Percentiles rank a stretch among this genome's conserved stretches.
phyloP scores from a whole-genome alignment of 2,329 filamentous ascomycete species.

The Pestalotiopsis sp. region DNA sequence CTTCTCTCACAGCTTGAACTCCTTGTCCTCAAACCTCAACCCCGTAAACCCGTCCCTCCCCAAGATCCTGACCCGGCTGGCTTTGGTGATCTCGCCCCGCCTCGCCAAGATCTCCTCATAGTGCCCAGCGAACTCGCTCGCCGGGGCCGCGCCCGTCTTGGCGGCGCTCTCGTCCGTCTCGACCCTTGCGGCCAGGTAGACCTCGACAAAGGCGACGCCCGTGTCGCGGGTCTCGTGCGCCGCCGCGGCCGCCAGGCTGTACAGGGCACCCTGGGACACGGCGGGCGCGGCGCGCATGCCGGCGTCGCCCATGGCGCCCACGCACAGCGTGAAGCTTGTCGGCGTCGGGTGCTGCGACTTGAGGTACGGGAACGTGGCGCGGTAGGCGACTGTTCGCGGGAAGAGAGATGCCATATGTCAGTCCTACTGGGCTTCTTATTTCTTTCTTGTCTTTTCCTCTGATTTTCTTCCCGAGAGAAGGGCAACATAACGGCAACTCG shows the following conservation, averaged over 20 bases:
- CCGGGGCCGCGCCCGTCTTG: slow-evolving; percentile 15
- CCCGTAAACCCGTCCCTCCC: slow-evolving; percentile 7
- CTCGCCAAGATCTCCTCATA: slow-evolving; percentile 21
- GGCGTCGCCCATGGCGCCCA: slow-evolving; percentile 30
- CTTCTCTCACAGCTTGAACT: not conserved
- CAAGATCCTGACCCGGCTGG: slow-evolving; percentile 15
- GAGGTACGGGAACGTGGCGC: slow-evolving; percentile 34
- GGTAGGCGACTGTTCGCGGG: slow-evolving; percentile 29
- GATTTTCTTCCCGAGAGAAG: not conserved
- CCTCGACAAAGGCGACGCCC: slow-evolving; percentile 41
- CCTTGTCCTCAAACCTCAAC: slow-evolving; percentile 3
- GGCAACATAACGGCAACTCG: not conserved
- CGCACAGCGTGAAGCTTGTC: slow-evolving; percentile 34
- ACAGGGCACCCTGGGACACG: slow-evolving; percentile 39
- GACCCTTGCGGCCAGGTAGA: slow-evolving; percentile 33
- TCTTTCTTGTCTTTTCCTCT: not conserved
- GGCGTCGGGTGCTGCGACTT: slow-evolving; percentile 26
- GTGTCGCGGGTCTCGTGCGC: slow-evolving; percentile 29
- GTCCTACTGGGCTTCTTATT: not conserved
- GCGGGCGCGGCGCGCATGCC: slow-evolving; percentile 25
- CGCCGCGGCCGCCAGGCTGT: slow-evolving; percentile 34
- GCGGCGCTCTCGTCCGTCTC: slow-evolving; percentile 26
- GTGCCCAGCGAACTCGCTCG: slow-evolving; percentile 21
- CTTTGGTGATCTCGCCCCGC: slow-evolving; percentile 13
- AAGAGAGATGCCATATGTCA: not conserved